Conservation (phyloP, 164 flowering plant genomes). For the Liquidambar formosana region DNA sequence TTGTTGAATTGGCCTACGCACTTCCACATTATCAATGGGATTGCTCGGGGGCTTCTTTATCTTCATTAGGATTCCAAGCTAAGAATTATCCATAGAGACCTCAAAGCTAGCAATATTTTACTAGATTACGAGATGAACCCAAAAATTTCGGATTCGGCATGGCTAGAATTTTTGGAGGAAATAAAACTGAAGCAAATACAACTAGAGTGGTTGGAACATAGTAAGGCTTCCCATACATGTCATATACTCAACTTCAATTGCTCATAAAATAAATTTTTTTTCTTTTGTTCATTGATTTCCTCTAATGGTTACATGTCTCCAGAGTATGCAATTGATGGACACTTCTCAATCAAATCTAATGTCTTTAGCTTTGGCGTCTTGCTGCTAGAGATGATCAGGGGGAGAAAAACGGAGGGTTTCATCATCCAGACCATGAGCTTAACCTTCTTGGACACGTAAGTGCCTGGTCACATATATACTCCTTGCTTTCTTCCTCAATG, state of each 20-base stretch:
- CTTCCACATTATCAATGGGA: slow-evolving; percentile 7
- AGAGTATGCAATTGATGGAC: slow-evolving; percentile 13
- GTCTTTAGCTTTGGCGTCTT: slow-evolving; percentile 10
- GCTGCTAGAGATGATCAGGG: slow-evolving; percentile 11
- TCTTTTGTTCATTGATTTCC: neutral
- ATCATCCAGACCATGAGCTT: slow-evolving; percentile 1
- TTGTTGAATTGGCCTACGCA: slow-evolving; percentile 7
- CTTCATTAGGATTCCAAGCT: slow-evolving; percentile 8
- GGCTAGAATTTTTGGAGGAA: slow-evolving; percentile 10
- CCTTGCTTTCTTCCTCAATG: too few species aligned
- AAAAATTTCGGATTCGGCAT: slow-evolving; percentile 8
- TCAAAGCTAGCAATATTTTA: slow-evolving; percentile 3
- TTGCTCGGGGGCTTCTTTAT: slow-evolving; percentile 8
- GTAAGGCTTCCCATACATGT: neutral
- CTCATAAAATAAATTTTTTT: neutral
- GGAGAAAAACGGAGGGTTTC: slow-evolving; percentile 7
- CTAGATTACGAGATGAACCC: slow-evolving; percentile 5
- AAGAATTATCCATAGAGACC: slow-evolving; percentile 6
- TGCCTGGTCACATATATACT: too few species aligned
- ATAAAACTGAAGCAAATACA: slow-evolving; percentile 5
- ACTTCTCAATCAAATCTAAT: slow-evolving; percentile 10
- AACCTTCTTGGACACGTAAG: slow-evolving; percentile 10
- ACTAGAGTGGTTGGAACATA: slow-evolving; percentile 8
- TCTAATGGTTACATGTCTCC: slow-evolving; percentile 14
- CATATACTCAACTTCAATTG: neutral